phyloP scores from a whole-genome alignment of 1,139 yeast genomes.

The Yamadazyma atlantica region DNA sequence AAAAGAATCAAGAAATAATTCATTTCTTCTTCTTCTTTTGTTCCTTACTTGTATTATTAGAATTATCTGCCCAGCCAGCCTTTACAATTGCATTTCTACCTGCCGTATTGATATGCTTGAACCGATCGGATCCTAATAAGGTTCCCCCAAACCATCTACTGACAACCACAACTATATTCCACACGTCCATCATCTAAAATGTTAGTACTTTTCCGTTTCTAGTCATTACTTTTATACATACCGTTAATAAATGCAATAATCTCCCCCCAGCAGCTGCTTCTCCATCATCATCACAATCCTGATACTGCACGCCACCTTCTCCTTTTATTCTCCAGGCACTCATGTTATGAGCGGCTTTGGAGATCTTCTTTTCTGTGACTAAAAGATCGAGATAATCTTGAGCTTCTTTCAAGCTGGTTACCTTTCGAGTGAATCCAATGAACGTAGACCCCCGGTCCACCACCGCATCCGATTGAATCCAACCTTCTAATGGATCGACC shows the following conservation, averaged over 20 bases:
- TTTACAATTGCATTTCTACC: slow-evolving; percentile 80
- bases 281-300: slow-evolving; percentile 96
- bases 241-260: slow-evolving; percentile 72
- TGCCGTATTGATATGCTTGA: slow-evolving; percentile 86
- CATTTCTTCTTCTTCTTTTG: slow-evolving; percentile 23
- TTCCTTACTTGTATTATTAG: slow-evolving; percentile 14
- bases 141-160: slow-evolving; percentile 94
- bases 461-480: slow-evolving; percentile 77
- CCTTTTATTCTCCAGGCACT: slow-evolving; percentile 77
- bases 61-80: slow-evolving; percentile 49
- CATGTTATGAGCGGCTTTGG: slow-evolving; percentile 77
- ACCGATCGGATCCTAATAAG: slow-evolving; percentile 89
- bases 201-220: slow-evolving; percentile 14
- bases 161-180: slow-evolving; percentile 86
- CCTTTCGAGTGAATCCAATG: slow-evolving; percentile 70
- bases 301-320: slow-evolving; percentile 53
- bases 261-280: slow-evolving; percentile 96
- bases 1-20: slow-evolving; percentile 10
- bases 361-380: slow-evolving; percentile 62
- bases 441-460: slow-evolving; percentile 85
- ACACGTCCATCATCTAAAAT: slow-evolving; percentile 65
- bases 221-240: slow-evolving; percentile 27
- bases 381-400: slow-evolving; percentile 48
- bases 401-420: slow-evolving; percentile 66
- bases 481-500: slow-evolving; percentile 56